Conservation (phyloP, 106 monocot species). For the Apostasia ramifera region DNA sequence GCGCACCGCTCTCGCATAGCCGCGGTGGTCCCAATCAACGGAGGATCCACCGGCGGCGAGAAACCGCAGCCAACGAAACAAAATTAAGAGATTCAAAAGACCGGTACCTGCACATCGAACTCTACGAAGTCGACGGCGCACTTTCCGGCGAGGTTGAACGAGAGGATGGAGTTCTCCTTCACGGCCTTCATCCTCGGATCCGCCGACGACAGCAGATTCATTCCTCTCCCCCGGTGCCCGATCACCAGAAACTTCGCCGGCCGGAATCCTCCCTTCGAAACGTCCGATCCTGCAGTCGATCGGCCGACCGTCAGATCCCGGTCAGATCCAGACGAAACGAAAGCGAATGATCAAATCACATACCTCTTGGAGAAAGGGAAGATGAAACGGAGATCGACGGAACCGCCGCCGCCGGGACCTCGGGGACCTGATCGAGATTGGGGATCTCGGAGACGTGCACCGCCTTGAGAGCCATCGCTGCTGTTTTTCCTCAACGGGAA, state of each 20-base stretch:
- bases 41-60: too few relatives aligned
- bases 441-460: slow-evolving; percentile 54
- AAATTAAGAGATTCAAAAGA: too few relatives aligned
- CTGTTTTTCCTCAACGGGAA: too few relatives aligned
- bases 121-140: slow-evolving; percentile 80
- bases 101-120: slow-evolving; percentile 78
- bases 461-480: slow-evolving; percentile 31
- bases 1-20: too few relatives aligned
- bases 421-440: slow-evolving; percentile 35
- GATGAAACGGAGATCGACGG: too few relatives aligned
- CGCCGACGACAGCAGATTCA: slow-evolving; percentile 64
- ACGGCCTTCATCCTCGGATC: slow-evolving; percentile 53
- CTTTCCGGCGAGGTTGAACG: slow-evolving; percentile 59
- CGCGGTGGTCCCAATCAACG: too few relatives aligned
- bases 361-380: too few relatives aligned
- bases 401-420: slow-evolving; percentile 8
- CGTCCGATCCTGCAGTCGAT: background rate
- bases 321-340: background rate
- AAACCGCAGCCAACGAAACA: too few relatives aligned
- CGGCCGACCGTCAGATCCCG: background rate
- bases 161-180: slow-evolving; percentile 71
- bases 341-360: too few relatives aligned
- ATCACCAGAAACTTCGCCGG: slow-evolving; percentile 47
- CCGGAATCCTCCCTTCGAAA: too few relatives aligned
- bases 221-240: slow-evolving; percentile 85